phyloP scores from a whole-genome alignment of 108 stramenopile genomes.

The Cyclotella choctawhatcheeana region DNA sequence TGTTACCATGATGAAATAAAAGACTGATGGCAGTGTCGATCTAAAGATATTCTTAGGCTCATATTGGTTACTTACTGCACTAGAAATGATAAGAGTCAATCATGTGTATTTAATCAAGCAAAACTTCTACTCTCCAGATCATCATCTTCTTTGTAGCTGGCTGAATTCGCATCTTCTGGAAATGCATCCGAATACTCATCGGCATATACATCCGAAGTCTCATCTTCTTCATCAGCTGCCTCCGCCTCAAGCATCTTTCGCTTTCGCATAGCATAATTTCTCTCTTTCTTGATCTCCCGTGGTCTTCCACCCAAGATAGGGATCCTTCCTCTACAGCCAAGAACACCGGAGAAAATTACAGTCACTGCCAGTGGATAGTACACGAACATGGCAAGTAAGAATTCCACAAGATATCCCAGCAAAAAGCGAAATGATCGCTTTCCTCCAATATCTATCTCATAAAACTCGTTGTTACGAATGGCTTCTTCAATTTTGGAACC shows the following conservation, averaged over 20 bases:
- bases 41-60: no score
- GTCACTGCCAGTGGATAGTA: conserved; percentile 56
- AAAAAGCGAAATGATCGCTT: conserved; percentile 51
- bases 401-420: conserved; percentile 52
- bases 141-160: conserved; percentile 18
- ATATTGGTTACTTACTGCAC: no score
- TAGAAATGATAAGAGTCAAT: no score
- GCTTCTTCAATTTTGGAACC: conserved; percentile 36
- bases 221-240: neutral
- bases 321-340: conserved; percentile 56
- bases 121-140: neutral
- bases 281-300: conserved; percentile 46
- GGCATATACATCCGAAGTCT: conserved; percentile 19
- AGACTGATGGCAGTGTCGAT: no score
- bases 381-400: conserved; percentile 52
- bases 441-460: conserved; percentile 39
- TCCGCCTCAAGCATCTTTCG: conserved; percentile 11
- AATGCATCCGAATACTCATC: no score
- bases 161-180: no score
- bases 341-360: conserved; percentile 52
- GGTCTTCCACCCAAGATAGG: conserved; percentile 60
- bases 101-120: no score
- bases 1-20: no score
- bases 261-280: conserved; percentile 35
- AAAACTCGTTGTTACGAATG: conserved; percentile 40